Conservation (phyloP, 148 eudicot genomes). For the Selenicereus undatus region DNA sequence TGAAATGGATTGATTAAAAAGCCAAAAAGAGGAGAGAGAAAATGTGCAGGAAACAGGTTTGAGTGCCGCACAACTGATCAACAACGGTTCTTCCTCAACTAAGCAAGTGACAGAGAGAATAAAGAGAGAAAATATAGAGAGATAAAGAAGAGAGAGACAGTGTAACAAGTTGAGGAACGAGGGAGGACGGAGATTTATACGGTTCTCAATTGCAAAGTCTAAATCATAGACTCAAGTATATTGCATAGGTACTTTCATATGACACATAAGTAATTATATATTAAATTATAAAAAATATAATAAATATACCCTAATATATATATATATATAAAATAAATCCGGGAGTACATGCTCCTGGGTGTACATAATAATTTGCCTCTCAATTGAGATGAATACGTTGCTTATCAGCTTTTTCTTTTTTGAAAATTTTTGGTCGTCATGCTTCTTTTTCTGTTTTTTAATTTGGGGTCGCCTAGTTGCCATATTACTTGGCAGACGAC, state of each 20-base stretch:
- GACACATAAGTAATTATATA: too few relatives aligned
- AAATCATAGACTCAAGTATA: too few relatives aligned
- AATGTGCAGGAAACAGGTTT: neutral
- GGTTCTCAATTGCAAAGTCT: neutral
- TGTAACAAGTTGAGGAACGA: neutral
- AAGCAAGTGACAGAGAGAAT: neutral
- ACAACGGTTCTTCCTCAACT: neutral
- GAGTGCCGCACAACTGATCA: neutral
- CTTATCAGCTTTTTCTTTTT: neutral
- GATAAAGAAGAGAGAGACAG: neutral
- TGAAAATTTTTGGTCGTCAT: too few relatives aligned
- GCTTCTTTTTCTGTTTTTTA: too few relatives aligned
- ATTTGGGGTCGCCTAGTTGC: neutral
- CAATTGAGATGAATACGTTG: neutral
- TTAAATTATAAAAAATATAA: too few relatives aligned
- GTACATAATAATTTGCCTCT: too few relatives aligned
- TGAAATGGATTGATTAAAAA: neutral
- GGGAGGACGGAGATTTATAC: neutral
- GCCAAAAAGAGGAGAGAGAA: neutral
- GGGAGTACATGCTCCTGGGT: too few relatives aligned
- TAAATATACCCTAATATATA: too few relatives aligned
- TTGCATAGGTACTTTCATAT: too few relatives aligned
- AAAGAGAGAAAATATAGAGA: neutral
- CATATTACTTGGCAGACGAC: neutral
- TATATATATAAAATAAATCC: too few relatives aligned